A percentile compares a stretch with the other conserved stretches of the same genome.
phyloP scores from a whole-genome alignment of 1,284 basidiomycete genomes.

The Cutaneotrichosporon spelunceum region DNA sequence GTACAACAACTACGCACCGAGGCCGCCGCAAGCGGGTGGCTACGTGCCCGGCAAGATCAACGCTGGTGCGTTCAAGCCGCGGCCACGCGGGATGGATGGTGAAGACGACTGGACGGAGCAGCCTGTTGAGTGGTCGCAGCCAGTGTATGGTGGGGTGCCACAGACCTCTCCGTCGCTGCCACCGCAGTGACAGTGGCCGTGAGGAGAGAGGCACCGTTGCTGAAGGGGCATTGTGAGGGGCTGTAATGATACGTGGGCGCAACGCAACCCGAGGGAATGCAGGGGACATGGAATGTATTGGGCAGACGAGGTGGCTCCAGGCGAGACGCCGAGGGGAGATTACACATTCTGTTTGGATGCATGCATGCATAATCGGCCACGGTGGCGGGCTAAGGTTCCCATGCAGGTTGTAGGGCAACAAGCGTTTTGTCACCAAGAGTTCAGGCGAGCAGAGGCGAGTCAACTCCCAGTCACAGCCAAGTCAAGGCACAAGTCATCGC shows the following conservation, averaged over 20 bases:
- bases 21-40: not conserved
- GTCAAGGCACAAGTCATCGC: no score
- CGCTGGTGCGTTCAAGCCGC: slow-evolving; percentile 3
- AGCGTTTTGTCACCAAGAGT: no score
- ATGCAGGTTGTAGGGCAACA: no score
- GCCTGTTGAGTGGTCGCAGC: slow-evolving; percentile 1
- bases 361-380: no score
- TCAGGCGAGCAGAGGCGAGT: no score
- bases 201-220: not conserved
- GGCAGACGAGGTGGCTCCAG: no score
- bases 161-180: not conserved
- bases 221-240: no score
- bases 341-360: no score
- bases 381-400: no score
- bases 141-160: not conserved
- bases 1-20: not conserved
- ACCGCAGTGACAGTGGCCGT: not conserved
- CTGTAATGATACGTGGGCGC: not conserved
- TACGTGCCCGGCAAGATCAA: slow-evolving; percentile 1
- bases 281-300: not conserved
- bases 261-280: not conserved
- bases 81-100: not conserved
- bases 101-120: not conserved
- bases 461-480: no score
- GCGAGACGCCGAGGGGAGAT: no score